Conservation (phyloP, 345 rosid species). For the Lepidium aucheri region DNA sequence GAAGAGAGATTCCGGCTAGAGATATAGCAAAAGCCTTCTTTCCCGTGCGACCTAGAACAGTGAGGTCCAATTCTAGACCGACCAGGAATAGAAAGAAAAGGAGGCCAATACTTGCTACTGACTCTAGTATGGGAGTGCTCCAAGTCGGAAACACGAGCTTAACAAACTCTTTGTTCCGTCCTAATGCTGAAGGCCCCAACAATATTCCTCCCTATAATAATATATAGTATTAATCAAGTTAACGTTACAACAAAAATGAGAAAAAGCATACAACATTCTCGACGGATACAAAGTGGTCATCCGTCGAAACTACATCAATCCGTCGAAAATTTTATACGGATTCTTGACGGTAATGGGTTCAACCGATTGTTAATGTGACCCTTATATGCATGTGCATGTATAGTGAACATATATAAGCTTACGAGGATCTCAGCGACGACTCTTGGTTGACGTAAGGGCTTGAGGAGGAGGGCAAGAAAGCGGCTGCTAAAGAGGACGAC, state of each 20-base stretch:
- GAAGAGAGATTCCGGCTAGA: background rate
- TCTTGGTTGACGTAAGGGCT: background rate
- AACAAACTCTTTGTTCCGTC: background rate
- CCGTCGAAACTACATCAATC: no score
- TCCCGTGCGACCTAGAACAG: background rate
- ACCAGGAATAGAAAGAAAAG: background rate
- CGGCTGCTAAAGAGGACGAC: background rate
- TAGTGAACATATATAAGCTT: background rate
- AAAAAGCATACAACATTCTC: no score
- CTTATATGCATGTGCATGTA: no score
- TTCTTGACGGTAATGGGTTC: no score
- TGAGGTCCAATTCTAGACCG: background rate
- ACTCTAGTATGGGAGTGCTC: background rate
- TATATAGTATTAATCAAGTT: no score
- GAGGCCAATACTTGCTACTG: background rate
- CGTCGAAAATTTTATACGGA: no score
- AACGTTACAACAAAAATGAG: no score
- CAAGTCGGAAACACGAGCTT: background rate
- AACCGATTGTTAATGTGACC: no score
- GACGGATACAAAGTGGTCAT: no score
- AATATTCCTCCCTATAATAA: background rate
- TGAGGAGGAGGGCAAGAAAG: background rate
- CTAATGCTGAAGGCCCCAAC: background rate
- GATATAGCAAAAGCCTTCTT: background rate
- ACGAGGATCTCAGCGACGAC: background rate